Percentiles rank a stretch among this genome's conserved stretches.
These are phyloP conservation scores for Phytophthora pistaciae DNA, from an alignment of 352 stramenopile genomes.

Conservation along the genomic window DNA sequence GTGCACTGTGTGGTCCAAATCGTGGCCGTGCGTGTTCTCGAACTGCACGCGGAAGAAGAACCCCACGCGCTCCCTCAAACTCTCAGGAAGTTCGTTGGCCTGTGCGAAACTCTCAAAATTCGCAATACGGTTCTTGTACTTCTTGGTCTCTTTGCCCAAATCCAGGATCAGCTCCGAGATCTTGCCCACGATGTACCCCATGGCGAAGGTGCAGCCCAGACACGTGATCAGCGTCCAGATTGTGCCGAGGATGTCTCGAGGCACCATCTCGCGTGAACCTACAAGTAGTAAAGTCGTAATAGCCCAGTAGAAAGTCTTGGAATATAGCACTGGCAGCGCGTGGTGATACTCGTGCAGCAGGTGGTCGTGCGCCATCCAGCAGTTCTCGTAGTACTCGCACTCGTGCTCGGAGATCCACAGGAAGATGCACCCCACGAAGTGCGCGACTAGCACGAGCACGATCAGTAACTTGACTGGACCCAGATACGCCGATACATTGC, in stretches of 20 bases:
- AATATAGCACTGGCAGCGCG: background rate
- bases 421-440: constrained; percentile 69
- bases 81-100: background rate
- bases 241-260: background rate
- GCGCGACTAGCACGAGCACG: constrained; percentile 55
- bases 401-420: constrained; percentile 68
- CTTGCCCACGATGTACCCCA: background rate
- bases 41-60: background rate
- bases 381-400: constrained; percentile 40
- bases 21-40: background rate
- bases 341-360: background rate
- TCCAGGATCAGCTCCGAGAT: background rate
- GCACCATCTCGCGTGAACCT: background rate
- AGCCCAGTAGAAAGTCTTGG: background rate
- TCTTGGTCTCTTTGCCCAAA: background rate
- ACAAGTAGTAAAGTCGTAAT: background rate
- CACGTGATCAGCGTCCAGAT: background rate
- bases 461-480: constrained; percentile 67
- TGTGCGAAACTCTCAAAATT: background rate
- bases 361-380: constrained; percentile 61
- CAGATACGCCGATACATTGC: constrained; percentile 67
- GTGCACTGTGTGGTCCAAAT: background rate
- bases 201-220: background rate
- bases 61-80: background rate
- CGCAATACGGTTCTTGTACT: background rate